Base-by-base conservation (phyloP, 495 filamentous ascomycete species). In the Aspergillus avenaceus region DNA sequence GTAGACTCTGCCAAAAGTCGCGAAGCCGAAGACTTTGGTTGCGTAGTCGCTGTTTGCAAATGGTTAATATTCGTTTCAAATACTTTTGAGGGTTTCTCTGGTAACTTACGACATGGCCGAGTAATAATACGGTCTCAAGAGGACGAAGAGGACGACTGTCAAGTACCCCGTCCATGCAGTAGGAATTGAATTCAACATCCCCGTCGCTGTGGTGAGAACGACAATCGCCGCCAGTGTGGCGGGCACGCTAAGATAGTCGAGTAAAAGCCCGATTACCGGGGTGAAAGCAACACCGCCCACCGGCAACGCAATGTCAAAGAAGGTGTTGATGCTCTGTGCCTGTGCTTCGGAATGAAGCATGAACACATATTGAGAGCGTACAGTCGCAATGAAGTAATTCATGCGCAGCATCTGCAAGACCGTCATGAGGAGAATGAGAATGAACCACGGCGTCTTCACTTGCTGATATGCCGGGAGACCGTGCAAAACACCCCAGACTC, bases 341-440 rank as follows among this genome's bases (percentile, higher is more conserved):
- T 76, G 73, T 1, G 63, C 62, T 41, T 70, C 66, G 7, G 77
- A 80, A 18, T 70, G 70, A 5, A 97, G 78, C 37, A 97, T 78
- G 55, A 83, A 83, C 31, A 84, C 78, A 65, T 96, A 96, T 62
- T 97, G 92, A 5, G 84, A 69, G 4, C 85, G 80, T 56, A 97
- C 83, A 1, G 92, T 97, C 0, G 92, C 92, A 26, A 97, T 91
- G 61, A 97, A 97, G 72, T 91, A 97, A 69, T 97, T 97, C 72
- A 97, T 97, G 9, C 92, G 83, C 1, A 86, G 84, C 91, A 95
- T 96, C 61, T 95, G 90, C n/a, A 95, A 58, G n/a, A 93, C 80
- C 1, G 92, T 96, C 72, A 97, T 93, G 13, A 91, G 61, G 6
- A 88, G 86, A 55, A 97, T 91, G 27, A 97, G 72, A n/a, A 91